These are phyloP conservation scores for Penicillium hordei DNA, from an alignment of 2,329 filamentous ascomycete genomes.

Conservation along the genomic window DNA sequence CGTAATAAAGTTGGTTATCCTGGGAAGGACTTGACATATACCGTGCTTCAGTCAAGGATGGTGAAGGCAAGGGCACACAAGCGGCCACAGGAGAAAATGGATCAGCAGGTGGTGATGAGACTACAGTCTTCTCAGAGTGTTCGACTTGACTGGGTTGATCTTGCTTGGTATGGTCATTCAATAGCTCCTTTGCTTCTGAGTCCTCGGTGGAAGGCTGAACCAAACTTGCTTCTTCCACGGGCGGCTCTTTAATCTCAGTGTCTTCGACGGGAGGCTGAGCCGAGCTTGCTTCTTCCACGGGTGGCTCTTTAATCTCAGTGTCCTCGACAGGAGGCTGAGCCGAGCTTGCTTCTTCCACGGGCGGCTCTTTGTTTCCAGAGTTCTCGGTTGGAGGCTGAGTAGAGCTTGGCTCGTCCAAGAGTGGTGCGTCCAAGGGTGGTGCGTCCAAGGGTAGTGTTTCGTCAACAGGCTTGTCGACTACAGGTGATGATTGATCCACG, in stretches of 20 bases:
- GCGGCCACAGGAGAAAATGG: slow-evolving; percentile 26
- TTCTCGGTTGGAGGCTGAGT: background rate
- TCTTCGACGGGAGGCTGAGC: background rate
- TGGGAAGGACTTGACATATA: slow-evolving; percentile 30
- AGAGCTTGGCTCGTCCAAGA: background rate
- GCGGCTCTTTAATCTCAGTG: background rate
- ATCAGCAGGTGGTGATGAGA: slow-evolving; percentile 26
- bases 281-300: background rate
- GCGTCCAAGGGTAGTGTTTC: background rate
- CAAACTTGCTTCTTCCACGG: background rate
- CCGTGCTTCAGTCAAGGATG: slow-evolving; percentile 32
- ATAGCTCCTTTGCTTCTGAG: background rate
- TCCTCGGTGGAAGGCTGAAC: background rate
- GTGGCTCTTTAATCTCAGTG: background rate
- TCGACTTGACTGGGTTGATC: slow-evolving; percentile 7
- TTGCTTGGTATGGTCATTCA: background rate
- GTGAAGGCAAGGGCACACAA: slow-evolving; percentile 32
- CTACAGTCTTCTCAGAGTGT: slow-evolving; percentile 16
- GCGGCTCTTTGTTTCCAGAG: background rate
- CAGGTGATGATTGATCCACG: background rate
- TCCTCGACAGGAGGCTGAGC: background rate
- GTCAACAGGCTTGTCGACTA: background rate
- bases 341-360: background rate
- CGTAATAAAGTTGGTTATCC: slow-evolving; percentile 25
- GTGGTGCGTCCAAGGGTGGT: background rate